Evolutionary conservation across 2,329 filamentous ascomycete genomes (phyloP).

Genomic region (Drechslerella coelobrocha): DNA sequence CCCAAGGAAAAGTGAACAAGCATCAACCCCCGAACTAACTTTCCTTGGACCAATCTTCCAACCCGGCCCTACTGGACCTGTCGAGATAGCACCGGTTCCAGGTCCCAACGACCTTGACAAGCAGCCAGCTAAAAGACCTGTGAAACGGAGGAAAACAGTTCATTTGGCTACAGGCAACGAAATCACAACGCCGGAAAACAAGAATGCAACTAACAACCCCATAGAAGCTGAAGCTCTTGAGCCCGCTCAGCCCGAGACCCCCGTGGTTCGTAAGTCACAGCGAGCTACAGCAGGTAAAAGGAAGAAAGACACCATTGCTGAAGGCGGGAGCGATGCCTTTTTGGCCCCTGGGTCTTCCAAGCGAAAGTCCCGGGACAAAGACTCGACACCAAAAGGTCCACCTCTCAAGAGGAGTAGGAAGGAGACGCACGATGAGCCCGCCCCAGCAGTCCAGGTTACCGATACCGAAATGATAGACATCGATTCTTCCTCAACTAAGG

Average conservation of each 20-base stretch:
- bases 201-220: background rate
- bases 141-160: conserved; percentile 31
- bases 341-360: conserved; percentile 6
- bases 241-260: background rate
- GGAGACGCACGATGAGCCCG: background rate
- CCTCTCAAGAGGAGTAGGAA: conserved; percentile 25
- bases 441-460: background rate
- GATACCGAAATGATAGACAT: conserved; percentile 4
- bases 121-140: conserved; percentile 16
- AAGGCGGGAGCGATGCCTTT: background rate
- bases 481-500: background rate
- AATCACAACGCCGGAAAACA: no score
- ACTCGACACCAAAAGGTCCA: conserved; percentile 5
- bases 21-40: conserved; percentile 15
- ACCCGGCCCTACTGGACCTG: conserved; percentile 31
- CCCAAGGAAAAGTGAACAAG: conserved; percentile 21
- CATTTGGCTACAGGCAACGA: background rate
- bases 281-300: conserved; percentile 20
- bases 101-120: background rate
- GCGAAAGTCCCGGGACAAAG: conserved; percentile 27
- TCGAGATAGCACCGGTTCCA: conserved; percentile 15
- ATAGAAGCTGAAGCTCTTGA: background rate
- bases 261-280: conserved; percentile 2
- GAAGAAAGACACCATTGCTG: conserved; percentile 8
- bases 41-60: conserved; percentile 39